Percentiles rank a stretch among this genome's conserved stretches.
phyloP scores from a whole-genome alignment of 305 asterid species.

The Rubia balearica region DNA sequence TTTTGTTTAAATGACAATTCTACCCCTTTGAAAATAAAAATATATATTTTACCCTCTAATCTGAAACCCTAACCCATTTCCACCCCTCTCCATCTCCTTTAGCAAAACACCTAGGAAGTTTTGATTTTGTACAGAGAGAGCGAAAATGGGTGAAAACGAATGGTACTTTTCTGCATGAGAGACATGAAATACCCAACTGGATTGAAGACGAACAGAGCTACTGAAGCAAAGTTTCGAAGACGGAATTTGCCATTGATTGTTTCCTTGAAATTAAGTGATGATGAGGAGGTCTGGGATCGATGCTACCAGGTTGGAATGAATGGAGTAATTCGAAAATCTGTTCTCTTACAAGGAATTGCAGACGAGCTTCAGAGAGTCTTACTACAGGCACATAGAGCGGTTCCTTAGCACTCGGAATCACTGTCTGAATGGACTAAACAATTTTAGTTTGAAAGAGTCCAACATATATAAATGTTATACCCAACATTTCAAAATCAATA shows the following conservation, averaged over 20 bases:
- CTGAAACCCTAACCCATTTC: no score
- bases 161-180: no score
- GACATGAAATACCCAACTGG: no score
- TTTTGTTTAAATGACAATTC: no score
- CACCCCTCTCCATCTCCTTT: no score
- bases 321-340: slow-evolving; percentile 35
- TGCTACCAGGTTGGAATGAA: slow-evolving; percentile 41
- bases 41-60: no score
- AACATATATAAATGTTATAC: slow-evolving; percentile 33
- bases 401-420: slow-evolving; percentile 21
- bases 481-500: slow-evolving; percentile 29
- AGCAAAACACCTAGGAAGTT: no score
- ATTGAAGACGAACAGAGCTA: no score
- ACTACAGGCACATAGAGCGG: slow-evolving; percentile 36
- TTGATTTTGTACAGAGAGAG: no score
- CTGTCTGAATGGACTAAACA: slow-evolving; percentile 17
- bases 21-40: no score
- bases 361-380: slow-evolving; percentile 38
- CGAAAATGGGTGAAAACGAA: no score
- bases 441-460: slow-evolving; percentile 17
- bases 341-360: slow-evolving; percentile 36
- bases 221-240: slow-evolving; percentile 42
- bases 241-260: slow-evolving; percentile 73
- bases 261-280: slow-evolving; percentile 45
- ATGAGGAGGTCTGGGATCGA: slow-evolving; percentile 25